phyloP scores from a whole-genome alignment of 805 yeast species.

The Metschnikowia gelsemii region DNA sequence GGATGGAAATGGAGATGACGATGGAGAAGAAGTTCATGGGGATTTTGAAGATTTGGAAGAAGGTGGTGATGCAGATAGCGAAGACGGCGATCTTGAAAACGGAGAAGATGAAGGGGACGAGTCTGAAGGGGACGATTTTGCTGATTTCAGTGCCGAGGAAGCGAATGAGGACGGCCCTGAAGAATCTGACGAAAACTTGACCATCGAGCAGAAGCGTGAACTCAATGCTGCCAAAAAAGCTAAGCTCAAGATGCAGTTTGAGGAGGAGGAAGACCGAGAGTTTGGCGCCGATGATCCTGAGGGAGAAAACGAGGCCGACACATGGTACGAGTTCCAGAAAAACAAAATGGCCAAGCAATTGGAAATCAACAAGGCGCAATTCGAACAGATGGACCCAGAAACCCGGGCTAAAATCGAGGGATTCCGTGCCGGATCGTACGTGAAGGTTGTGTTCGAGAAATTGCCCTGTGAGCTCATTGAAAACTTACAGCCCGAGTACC shows the following conservation, averaged over 20 bases:
- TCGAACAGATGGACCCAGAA: constrained; percentile 69
- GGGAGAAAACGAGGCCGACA: constrained; percentile 71
- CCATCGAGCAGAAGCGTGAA: constrained; percentile 72
- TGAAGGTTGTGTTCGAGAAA: constrained; percentile 76
- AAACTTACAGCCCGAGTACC: constrained; percentile 80
- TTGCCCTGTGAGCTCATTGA: constrained; percentile 90
- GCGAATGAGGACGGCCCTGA: constrained; percentile 46
- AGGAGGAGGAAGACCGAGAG: constrained; percentile 65
- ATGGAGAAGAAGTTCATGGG: constrained; percentile 35
- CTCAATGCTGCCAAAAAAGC: constrained; percentile 88
- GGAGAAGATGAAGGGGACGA: constrained; percentile 24
- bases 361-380: constrained; percentile 85
- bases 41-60: constrained; percentile 44
- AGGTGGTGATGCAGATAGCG: constrained; percentile 28
- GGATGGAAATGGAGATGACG: constrained; percentile 41
- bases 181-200: constrained; percentile 44
- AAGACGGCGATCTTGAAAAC: constrained; percentile 28
- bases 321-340: constrained; percentile 97
- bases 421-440: constrained; percentile 89
- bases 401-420: constrained; percentile 86
- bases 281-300: constrained; percentile 80
- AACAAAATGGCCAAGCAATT: constrained; percentile 95
- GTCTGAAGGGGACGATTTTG: constrained; percentile 42
- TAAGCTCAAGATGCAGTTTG: constrained; percentile 83
- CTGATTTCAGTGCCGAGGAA: constrained; percentile 54